Base-by-base conservation (phyloP, 2,329 filamentous ascomycete genomes). In the Fusarium caatingaense region DNA sequence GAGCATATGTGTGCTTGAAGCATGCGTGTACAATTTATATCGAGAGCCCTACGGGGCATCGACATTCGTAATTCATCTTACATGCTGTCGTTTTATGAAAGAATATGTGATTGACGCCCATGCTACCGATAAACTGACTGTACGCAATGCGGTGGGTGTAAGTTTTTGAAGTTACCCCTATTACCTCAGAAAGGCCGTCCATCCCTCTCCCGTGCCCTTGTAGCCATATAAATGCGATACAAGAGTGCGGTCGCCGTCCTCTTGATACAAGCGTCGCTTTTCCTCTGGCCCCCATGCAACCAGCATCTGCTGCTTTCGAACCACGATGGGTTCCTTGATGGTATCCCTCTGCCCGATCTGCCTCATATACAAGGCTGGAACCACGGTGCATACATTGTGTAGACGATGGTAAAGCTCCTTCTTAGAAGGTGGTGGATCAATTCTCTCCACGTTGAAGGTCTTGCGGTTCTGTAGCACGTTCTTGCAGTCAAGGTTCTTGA, bases 401-500 rank as follows among this genome's bases (percentile, higher is more conserved):
- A 83, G 74, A 11, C 76, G 65, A 10, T 71, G 64, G 54, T 74
- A 72, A 12, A 82, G 65, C 23, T 81, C 76, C 56, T 77, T 76
- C 44, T 68, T 70, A 7, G 72, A 74, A 3, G 79, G 78, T 6
- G 32, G 53, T 5, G 77, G 77, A 8, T 79, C 75, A 15, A 81
- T 62, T 56, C 77, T 80, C 42, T 73, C 65, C 18, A 79, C 20
- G 60, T 65, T 74, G 66, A 83, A 79, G 0, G 71, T 72, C 65
- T 80, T 81, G 25, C 79, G 76, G 55, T 80, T 81, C 53, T 78
- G 74, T 8, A 81, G 64, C 8, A 81, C 69, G 62, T 82, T 80
- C 18, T 74, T 74, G 65, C 80, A 82, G 49, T 79, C 72, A 8
- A 82, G 69, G 10, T 72, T 71, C 18, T 62, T 63, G 8, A 82